Evolutionary conservation across 2,329 filamentous ascomycete genomes (phyloP).

Genomic region (Fusarium sterilihyphosum): DNA sequence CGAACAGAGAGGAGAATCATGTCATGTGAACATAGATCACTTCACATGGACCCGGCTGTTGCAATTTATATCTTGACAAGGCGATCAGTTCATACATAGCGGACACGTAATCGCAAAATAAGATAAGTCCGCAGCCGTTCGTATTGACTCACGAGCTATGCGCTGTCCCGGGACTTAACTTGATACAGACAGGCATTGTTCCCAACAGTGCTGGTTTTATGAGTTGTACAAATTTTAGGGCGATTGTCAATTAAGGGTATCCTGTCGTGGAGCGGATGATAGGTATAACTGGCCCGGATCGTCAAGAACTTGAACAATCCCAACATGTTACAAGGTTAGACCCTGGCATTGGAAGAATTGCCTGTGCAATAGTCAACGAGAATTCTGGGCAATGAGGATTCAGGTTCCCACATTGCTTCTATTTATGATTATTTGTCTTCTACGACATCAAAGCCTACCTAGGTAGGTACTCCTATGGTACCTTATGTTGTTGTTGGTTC

Average conservation of each 20-base stretch:
- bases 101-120: conserved; percentile 26
- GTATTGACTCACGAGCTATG: conserved; percentile 23
- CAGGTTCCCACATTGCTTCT: conserved; percentile 20
- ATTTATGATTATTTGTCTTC: background rate
- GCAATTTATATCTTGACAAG: background rate
- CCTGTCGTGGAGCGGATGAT: conserved; percentile 1
- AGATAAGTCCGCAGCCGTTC: conserved; percentile 15
- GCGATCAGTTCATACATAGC: background rate
- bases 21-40: background rate
- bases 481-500: background rate
- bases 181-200: conserved; percentile 18
- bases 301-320: conserved; percentile 14
- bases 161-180: conserved; percentile 13
- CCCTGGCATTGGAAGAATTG: conserved; percentile 16
- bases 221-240: conserved; percentile 17
- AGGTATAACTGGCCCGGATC: conserved; percentile 12
- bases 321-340: conserved; percentile 14
- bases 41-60: background rate
- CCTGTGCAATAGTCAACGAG: conserved; percentile 6
- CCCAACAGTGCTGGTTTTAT: conserved; percentile 13
- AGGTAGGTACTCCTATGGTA: background rate
- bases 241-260: conserved; percentile 12
- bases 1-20: background rate
- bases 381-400: background rate
- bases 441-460: background rate